Evolutionary conservation across 2,329 filamentous ascomycete species (phyloP).

Genomic region (Karstenula rhodostoma): DNA sequence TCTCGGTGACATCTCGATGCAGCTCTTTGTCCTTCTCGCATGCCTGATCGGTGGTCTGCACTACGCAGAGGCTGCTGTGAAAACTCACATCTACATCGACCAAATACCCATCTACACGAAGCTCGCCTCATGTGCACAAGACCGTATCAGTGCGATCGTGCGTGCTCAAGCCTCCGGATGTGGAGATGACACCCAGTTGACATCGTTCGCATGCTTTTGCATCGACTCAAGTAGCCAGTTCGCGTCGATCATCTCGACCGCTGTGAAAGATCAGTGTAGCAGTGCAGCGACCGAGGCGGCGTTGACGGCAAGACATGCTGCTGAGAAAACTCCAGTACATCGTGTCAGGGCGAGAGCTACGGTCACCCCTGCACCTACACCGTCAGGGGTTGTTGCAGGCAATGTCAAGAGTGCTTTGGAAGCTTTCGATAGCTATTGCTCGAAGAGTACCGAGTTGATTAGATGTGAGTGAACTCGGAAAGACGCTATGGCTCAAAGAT

Average conservation of each 20-base stretch:
- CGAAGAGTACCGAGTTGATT: slow-evolving; percentile 21
- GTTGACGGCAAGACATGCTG: slow-evolving; percentile 8
- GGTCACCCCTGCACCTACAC: slow-evolving; percentile 2
- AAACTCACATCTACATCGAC: slow-evolving; percentile 32
- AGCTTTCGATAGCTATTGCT: slow-evolving; percentile 22
- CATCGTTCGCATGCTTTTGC: slow-evolving; percentile 33
- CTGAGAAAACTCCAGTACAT: background rate
- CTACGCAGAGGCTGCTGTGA: slow-evolving; percentile 15
- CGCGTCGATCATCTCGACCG: slow-evolving; percentile 20
- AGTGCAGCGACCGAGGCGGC: slow-evolving; percentile 6
- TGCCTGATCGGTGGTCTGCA: background rate
- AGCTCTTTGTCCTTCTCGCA: background rate
- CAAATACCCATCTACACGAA: slow-evolving; percentile 27
- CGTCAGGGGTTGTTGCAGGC: slow-evolving; percentile 6
- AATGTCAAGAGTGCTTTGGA: slow-evolving; percentile 19
- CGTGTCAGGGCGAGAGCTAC: slow-evolving; percentile 4
- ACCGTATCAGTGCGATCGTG: slow-evolving; percentile 29
- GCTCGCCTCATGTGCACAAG: slow-evolving; percentile 25
- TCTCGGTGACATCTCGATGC: background rate
- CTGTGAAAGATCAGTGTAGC: slow-evolving; percentile 14
- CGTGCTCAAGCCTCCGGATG: slow-evolving; percentile 29
- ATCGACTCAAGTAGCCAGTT: slow-evolving; percentile 18
- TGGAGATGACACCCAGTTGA: slow-evolving; percentile 27
- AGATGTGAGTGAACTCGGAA: slow-evolving; percentile 16
- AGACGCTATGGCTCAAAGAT: no score